These are phyloP conservation scores for Microthyrium microscopicum DNA, from an alignment of 2,329 filamentous ascomycete genomes.

Conservation along the genomic window DNA sequence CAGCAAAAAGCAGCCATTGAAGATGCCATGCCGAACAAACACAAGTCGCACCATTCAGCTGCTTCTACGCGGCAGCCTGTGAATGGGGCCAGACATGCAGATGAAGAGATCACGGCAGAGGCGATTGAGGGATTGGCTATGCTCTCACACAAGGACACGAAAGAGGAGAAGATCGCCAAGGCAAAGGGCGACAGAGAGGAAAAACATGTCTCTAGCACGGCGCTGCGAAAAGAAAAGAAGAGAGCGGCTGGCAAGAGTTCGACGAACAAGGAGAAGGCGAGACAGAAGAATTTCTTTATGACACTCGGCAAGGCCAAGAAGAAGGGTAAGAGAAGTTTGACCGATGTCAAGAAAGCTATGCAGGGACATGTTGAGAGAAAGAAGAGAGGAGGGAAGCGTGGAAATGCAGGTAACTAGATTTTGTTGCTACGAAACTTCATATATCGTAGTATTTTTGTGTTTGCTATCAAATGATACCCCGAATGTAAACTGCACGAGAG, in stretches of 20 bases:
- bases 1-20: conserved; percentile 57
- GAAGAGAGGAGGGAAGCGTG: conserved; percentile 68
- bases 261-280: conserved; percentile 90
- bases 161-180: conserved; percentile 73
- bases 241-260: conserved; percentile 81
- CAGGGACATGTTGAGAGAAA: conserved; percentile 66
- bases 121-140: conserved; percentile 78
- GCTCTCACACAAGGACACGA: conserved; percentile 64
- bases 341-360: conserved; percentile 66
- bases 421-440: no score
- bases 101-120: conserved; percentile 78
- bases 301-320: conserved; percentile 88
- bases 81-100: conserved; percentile 32
- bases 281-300: conserved; percentile 99
- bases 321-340: conserved; percentile 88
- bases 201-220: conserved; percentile 74
- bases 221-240: conserved; percentile 75
- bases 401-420: conserved; percentile 35
- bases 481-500: no score
- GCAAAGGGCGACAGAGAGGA: conserved; percentile 69
- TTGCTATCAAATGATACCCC: no score
- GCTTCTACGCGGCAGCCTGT: neutral
- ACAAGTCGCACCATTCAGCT: conserved; percentile 13
- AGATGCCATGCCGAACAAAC: conserved; percentile 34
- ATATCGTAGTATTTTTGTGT: no score